Percentiles rank a stretch among this genome's conserved stretches.
These are phyloP conservation scores for thale cress (Arabidopsis thaliana) DNA, from an alignment of 345 rosid genomes.

Conservation along the genomic window TAIR10.1 NC_003074.8:22551501-22552000, in stretches of 20 bases:
- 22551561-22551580: too few relatives aligned
- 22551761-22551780: slow-evolving; percentile 5
- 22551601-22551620: too few relatives aligned
- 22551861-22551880: slow-evolving; percentile 65
- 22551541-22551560: too few relatives aligned
- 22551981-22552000: slow-evolving; percentile 62
- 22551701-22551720: slow-evolving; percentile 51
- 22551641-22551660: slow-evolving; percentile 75
- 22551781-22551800: background rate
- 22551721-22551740: background rate
- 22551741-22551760: background rate
- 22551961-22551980: background rate
- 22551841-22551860: slow-evolving; percentile 66
- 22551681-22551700: slow-evolving; percentile 73
- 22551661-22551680: slow-evolving; percentile 92
- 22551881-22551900: slow-evolving; percentile 69
- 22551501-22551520: too few relatives aligned
- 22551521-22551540: too few relatives aligned
- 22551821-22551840: slow-evolving; percentile 55
- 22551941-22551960: background rate
- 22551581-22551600: too few relatives aligned
- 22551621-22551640: slow-evolving; percentile 40
- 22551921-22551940: background rate
- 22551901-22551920: slow-evolving; percentile 76
- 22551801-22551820: background rate